These are phyloP conservation scores for Sporothrix dimorphospora DNA, from an alignment of 2,329 filamentous ascomycete species.

Conservation along the genomic window DNA sequence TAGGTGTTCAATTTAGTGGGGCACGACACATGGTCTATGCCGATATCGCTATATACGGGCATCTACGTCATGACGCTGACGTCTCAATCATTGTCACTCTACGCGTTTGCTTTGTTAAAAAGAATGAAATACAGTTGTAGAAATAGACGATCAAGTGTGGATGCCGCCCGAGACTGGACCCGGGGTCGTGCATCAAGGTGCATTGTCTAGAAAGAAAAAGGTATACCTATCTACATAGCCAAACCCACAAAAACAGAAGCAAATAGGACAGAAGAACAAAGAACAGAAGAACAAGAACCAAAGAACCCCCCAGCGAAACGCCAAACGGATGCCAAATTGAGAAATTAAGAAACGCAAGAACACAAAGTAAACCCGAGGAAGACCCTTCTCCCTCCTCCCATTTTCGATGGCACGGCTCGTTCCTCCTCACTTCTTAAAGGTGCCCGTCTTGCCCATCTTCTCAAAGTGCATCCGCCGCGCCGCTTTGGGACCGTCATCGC, in stretches of 20 bases:
- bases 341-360: background rate
- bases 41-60: constrained; percentile 21
- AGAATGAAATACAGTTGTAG: background rate
- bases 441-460: constrained; percentile 42
- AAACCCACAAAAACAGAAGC: constrained; percentile 17
- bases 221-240: constrained; percentile 24
- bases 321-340: constrained; percentile 10
- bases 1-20: constrained; percentile 24
- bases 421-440: constrained; percentile 45
- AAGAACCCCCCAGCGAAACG: background rate
- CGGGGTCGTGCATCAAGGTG: constrained; percentile 7
- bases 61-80: constrained; percentile 21
- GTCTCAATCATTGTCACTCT: background rate
- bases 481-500: constrained; percentile 40
- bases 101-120: background rate
- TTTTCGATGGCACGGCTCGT: background rate
- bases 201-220: constrained; percentile 23
- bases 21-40: background rate
- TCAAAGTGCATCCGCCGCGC: constrained; percentile 41
- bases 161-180: background rate
- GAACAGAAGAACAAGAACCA: background rate
- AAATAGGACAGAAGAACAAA: background rate
- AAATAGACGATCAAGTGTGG: background rate
- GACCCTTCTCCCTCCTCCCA: background rate
- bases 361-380: background rate